Evolutionary conservation across 2,329 filamentous ascomycete species (phyloP).

Genomic region (Cercospora beticola): DNA sequence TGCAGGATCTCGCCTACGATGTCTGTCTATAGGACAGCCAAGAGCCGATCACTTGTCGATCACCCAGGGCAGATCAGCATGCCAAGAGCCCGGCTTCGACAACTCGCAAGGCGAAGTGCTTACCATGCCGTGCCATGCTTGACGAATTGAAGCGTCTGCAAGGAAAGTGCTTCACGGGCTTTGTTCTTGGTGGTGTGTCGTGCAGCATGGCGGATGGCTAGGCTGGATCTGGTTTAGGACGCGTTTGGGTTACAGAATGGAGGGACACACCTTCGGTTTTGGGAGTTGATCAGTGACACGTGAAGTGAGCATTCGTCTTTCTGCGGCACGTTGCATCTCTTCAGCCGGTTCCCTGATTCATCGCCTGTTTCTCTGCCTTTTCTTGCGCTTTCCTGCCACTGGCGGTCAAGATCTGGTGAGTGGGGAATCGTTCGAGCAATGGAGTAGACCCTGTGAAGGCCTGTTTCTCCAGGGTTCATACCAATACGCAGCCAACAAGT

Average conservation of each 20-base stretch:
- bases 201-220: neutral
- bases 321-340: neutral
- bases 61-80: neutral
- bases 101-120: slow-evolving; percentile 4
- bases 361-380: no score
- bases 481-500: no score
- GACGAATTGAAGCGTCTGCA: neutral
- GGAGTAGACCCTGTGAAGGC: no score
- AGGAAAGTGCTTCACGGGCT: neutral
- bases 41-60: slow-evolving; percentile 5
- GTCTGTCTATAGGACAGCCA: slow-evolving; percentile 5
- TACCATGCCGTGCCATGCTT: neutral
- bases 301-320: neutral
- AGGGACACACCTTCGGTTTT: neutral
- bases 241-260: neutral
- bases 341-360: neutral
- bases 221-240: neutral
- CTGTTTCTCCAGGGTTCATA: no score
- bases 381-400: no score
- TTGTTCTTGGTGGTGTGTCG: neutral
- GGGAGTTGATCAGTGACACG: neutral
- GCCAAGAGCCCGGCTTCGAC: neutral
- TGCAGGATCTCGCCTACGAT: slow-evolving; percentile 7
- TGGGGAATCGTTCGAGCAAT: no score
- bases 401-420: no score